These are phyloP conservation scores for Neofusicoccum laricinum DNA, from an alignment of 2,329 filamentous ascomycete species.

Conservation along the genomic window DNA sequence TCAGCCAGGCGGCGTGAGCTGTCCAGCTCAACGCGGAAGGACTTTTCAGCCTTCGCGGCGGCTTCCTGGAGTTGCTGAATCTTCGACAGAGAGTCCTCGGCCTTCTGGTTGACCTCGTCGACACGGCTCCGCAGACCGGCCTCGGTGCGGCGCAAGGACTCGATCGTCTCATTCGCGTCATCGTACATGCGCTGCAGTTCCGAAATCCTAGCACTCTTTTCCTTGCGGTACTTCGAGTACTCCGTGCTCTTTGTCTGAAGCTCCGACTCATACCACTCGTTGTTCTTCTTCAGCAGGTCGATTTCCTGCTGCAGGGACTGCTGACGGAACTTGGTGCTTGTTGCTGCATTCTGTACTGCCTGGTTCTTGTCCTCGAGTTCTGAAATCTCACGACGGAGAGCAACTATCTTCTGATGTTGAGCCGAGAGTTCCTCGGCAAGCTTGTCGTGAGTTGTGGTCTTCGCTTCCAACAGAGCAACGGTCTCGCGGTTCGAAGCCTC, in stretches of 20 bases:
- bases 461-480: constrained; percentile 82
- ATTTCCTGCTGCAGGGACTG: constrained; percentile 88
- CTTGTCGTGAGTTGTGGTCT: constrained; percentile 80
- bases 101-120: constrained; percentile 79
- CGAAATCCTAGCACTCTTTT: constrained; percentile 85
- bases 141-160: constrained; percentile 76
- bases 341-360: constrained; percentile 73
- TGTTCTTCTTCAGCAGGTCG: constrained; percentile 81
- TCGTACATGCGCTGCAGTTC: constrained; percentile 87
- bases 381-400: constrained; percentile 78
- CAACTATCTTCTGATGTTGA: constrained; percentile 83
- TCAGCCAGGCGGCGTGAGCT: constrained; percentile 77
- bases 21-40: constrained; percentile 82
- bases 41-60: constrained; percentile 76
- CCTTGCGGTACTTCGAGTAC: constrained; percentile 85
- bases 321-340: constrained; percentile 83
- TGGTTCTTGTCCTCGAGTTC: constrained; percentile 81
- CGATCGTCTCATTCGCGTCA: constrained; percentile 73
- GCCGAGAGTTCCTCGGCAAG: constrained; percentile 82
- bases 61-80: constrained; percentile 85
- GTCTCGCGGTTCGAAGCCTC: constrained; percentile 93
- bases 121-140: constrained; percentile 76
- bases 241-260: constrained; percentile 87
- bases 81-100: constrained; percentile 76
- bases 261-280: constrained; percentile 90